Conservation (phyloP, 2,329 filamentous ascomycete species). For the Trichophyton mentagrophytes region DNA sequence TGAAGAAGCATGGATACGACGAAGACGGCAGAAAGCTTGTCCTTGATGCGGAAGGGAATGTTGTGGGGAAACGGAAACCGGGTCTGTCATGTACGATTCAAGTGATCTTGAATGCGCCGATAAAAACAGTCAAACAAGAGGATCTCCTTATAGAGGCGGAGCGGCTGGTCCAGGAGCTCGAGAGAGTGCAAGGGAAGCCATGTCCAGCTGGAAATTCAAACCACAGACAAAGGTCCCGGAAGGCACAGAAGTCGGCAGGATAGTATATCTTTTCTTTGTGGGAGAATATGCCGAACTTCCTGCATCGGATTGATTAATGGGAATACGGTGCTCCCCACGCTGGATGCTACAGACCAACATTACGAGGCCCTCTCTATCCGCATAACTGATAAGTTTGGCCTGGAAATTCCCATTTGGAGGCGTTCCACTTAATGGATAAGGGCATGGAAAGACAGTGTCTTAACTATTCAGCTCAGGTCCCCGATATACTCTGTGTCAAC, state of each 20-base stretch:
- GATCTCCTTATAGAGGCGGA: neutral
- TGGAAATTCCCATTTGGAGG: too few species aligned
- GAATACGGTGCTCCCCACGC: too few species aligned
- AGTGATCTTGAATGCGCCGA: neutral
- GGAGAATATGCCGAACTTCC: too few species aligned
- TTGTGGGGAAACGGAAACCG: neutral
- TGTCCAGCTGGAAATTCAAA: neutral
- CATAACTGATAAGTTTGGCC: too few species aligned
- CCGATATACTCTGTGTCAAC: too few species aligned
- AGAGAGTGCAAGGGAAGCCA: neutral
- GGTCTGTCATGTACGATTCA: neutral
- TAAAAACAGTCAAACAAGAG: neutral
- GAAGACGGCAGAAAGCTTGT: conserved; percentile 17
- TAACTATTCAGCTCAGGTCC: too few species aligned
- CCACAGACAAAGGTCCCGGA: neutral
- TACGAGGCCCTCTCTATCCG: too few species aligned
- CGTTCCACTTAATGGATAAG: too few species aligned
- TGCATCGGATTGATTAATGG: neutral
- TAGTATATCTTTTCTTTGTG: neutral
- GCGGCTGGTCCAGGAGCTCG: neutral
- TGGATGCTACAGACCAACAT: too few species aligned
- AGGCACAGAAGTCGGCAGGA: neutral
- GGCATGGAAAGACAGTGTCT: too few species aligned
- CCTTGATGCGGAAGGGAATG: neutral
- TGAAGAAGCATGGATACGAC: conserved; percentile 37